A percentile compares a stretch with the other conserved stretches of the same genome.
phyloP scores from a whole-genome alignment of 1,139 yeast species.

The Protomyces inundatus region DNA sequence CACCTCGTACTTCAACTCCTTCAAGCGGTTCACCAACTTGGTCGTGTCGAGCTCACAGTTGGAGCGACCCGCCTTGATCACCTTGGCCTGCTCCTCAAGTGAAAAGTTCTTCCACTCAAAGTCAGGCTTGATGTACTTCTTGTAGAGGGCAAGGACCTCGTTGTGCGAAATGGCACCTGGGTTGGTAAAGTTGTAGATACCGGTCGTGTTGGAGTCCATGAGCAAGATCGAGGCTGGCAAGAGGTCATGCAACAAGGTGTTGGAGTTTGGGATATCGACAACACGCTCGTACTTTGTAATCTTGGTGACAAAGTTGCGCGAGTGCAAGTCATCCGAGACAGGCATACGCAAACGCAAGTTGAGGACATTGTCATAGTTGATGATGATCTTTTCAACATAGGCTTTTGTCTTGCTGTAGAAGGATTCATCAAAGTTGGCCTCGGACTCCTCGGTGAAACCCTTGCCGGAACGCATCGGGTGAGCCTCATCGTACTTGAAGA shows the following conservation, averaged over 20 bases:
- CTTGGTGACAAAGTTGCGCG: conserved; percentile 26
- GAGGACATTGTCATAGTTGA: conserved; percentile 24
- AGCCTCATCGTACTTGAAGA: conserved; percentile 25
- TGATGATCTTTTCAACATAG: conserved; percentile 19
- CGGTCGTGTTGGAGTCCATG: conserved; percentile 14
- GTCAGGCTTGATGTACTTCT: conserved; percentile 26
- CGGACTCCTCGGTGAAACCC: conserved; percentile 22
- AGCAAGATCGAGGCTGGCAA: conserved; percentile 18
- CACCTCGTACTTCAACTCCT: conserved; percentile 33
- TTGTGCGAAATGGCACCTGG: conserved; percentile 26
- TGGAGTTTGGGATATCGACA: conserved; percentile 24
- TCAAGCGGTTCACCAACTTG: conserved; percentile 44
- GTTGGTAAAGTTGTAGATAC: conserved; percentile 26
- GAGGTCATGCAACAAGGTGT: conserved; percentile 23
- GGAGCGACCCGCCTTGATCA: conserved; percentile 26
- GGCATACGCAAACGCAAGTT: conserved; percentile 24
- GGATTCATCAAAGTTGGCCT: conserved; percentile 24
- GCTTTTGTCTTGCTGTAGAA: conserved; percentile 24
- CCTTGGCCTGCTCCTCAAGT: conserved; percentile 26
- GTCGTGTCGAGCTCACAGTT: conserved; percentile 26
- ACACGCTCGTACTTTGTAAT: conserved; percentile 24
- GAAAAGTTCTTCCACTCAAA: conserved; percentile 24
- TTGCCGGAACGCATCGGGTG: conserved; percentile 25
- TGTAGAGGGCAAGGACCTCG: conserved; percentile 22
- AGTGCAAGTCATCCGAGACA: conserved; percentile 22